These are phyloP conservation scores for Allium sativum DNA, from an alignment of 106 monocot species.

Conservation along the genomic window DNA sequence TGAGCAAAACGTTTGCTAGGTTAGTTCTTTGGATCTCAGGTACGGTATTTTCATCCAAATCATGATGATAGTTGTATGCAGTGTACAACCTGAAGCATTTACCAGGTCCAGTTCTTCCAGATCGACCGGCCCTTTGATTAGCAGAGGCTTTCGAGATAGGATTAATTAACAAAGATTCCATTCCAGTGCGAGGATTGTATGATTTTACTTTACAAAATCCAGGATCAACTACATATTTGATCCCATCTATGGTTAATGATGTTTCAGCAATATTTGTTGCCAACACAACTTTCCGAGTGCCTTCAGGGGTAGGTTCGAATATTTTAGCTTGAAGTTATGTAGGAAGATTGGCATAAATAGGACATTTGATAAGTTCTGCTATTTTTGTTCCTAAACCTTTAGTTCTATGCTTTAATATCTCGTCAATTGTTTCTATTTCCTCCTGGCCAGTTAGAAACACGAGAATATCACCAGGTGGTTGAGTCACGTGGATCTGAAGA, in stretches of 20 bases:
- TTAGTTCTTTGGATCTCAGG: conserved; percentile 93
- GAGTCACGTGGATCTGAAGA: conserved; percentile 71
- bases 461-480: conserved; percentile 73
- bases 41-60: conserved; percentile 82
- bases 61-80: conserved; percentile 80
- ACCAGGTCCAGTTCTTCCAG: conserved; percentile 93
- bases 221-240: conserved; percentile 94
- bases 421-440: conserved; percentile 77
- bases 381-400: conserved; percentile 78
- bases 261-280: conserved; percentile 98
- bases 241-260: conserved; percentile 88
- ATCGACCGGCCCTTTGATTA: conserved; percentile 90
- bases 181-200: conserved; percentile 89
- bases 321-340: conserved; percentile 84
- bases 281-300: conserved; percentile 79
- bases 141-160: conserved; percentile 92
- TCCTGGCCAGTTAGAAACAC: conserved; percentile 79
- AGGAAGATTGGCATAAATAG: conserved; percentile 88
- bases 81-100: conserved; percentile 89
- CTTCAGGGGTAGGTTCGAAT: conserved; percentile 76
- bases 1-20: conserved; percentile 87
- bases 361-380: conserved; percentile 79
- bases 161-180: conserved; percentile 76
- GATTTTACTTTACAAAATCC: conserved; percentile 84
- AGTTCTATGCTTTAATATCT: conserved; percentile 66